Evolutionary conservation across 1,284 basidiomycete genomes (phyloP).

Genomic region (Tylopilus orsonianus): DNA sequence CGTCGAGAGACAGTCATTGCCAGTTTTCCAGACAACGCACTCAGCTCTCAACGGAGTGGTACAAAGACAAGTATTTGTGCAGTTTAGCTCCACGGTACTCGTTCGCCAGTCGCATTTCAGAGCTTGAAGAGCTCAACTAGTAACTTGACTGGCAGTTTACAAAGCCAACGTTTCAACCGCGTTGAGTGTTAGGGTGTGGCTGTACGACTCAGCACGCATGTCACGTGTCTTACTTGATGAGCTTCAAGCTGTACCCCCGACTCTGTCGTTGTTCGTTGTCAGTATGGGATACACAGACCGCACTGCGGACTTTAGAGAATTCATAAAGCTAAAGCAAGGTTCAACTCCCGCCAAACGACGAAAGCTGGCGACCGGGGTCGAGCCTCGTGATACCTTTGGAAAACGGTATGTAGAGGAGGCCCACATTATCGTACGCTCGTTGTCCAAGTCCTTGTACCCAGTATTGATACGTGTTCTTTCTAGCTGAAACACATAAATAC

Average conservation of each 20-base stretch:
- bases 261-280: constrained; percentile 2
- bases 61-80: too few species aligned
- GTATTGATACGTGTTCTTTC: constrained; percentile 7
- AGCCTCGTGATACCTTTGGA: constrained; percentile 45
- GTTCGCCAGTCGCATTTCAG: too few species aligned
- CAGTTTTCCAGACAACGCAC: constrained; percentile 12
- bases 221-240: constrained; percentile 27
- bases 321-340: constrained; percentile 48
- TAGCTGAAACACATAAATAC: constrained; percentile 73
- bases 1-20: constrained; percentile 21
- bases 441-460: not conserved
- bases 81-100: not conserved
- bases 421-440: constrained; percentile 62
- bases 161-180: not conserved
- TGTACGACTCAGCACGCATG: not conserved
- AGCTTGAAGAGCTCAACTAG: too few species aligned
- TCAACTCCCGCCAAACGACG: constrained; percentile 48
- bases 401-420: constrained; percentile 73
- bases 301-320: constrained; percentile 59
- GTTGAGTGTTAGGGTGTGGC: constrained; percentile 1
- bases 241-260: not conserved
- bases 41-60: constrained; percentile 15
- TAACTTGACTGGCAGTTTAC: too few species aligned
- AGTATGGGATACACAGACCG: constrained; percentile 53
- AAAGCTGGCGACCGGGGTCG: constrained; percentile 41